Evolutionary conservation across 2,329 filamentous ascomycete genomes (phyloP).

Genomic region (Aspergillus ruber): DNA sequence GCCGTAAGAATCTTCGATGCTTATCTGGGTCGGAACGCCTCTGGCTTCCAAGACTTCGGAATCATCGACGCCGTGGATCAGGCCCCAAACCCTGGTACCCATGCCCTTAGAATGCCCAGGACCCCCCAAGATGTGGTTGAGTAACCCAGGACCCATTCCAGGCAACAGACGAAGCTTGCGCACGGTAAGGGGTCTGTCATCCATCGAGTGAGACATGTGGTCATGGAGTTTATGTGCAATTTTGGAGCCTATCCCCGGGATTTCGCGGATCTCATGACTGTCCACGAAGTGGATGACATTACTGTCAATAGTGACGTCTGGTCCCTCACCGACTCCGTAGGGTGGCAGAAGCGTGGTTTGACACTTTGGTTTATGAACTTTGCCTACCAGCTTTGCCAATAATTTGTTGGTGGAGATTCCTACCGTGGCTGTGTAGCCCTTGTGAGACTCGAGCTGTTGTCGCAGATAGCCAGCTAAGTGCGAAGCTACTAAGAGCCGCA

Average conservation of each 20-base stretch:
- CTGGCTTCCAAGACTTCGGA: conserved; percentile 65
- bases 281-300: conserved; percentile 68
- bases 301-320: conserved; percentile 20
- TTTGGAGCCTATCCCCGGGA: conserved; percentile 82
- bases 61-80: conserved; percentile 75
- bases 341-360: conserved; percentile 78
- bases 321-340: conserved; percentile 32
- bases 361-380: conserved; percentile 74
- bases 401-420: conserved; percentile 85
- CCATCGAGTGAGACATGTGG: conserved; percentile 44
- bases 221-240: conserved; percentile 62
- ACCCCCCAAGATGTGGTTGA: conserved; percentile 65
- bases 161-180: conserved; percentile 58
- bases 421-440: conserved; percentile 80
- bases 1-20: conserved; percentile 87
- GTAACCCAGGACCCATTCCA: conserved; percentile 54
- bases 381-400: conserved; percentile 77
- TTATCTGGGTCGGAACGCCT: conserved; percentile 76
- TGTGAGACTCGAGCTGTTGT: conserved; percentile 62
- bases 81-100: conserved; percentile 65
- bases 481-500: conserved; percentile 68
- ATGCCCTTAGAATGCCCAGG: conserved; percentile 66
- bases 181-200: conserved; percentile 56
- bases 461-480: conserved; percentile 74
- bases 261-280: conserved; percentile 64